Percentiles rank a stretch among this genome's conserved stretches.
phyloP scores from a whole-genome alignment of 495 filamentous ascomycete genomes.

The Chlorociboria aeruginascens region DNA sequence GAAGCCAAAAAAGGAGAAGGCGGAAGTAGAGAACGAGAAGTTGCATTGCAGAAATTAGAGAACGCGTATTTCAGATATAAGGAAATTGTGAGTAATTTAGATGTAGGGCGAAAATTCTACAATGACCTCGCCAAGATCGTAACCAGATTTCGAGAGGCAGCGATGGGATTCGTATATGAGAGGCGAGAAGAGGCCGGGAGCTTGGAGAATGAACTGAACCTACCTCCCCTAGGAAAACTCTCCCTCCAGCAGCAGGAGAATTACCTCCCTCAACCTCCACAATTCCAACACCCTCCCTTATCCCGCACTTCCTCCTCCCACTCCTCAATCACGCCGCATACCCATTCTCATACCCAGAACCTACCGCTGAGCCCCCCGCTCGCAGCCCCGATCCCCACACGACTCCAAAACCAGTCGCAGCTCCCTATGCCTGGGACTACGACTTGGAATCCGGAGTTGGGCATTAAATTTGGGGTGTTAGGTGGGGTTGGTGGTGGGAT shows the following conservation, averaged over 20 bases:
- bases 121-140: slow-evolving; percentile 88
- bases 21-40: slow-evolving; percentile 61
- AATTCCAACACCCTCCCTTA: background rate
- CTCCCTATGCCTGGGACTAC: slow-evolving; percentile 31
- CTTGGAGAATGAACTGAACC: slow-evolving; percentile 44
- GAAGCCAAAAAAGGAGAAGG: slow-evolving; percentile 60
- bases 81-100: slow-evolving; percentile 80
- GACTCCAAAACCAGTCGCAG: slow-evolving; percentile 23
- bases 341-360: background rate
- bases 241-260: slow-evolving; percentile 20
- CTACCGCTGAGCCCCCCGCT: slow-evolving; percentile 22
- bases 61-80: slow-evolving; percentile 92
- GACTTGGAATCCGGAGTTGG: slow-evolving; percentile 69
- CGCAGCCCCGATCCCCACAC: slow-evolving; percentile 42
- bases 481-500: no score
- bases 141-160: slow-evolving; percentile 63
- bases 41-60: slow-evolving; percentile 77
- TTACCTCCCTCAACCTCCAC: background rate
- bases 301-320: background rate
- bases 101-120: slow-evolving; percentile 89
- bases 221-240: slow-evolving; percentile 36
- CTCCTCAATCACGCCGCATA: background rate
- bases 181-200: slow-evolving; percentile 69
- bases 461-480: slow-evolving; percentile 54
- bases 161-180: slow-evolving; percentile 64